phyloP scores from a whole-genome alignment of 2,329 filamentous ascomycete genomes.

The Endoconidiophora laricicola region DNA sequence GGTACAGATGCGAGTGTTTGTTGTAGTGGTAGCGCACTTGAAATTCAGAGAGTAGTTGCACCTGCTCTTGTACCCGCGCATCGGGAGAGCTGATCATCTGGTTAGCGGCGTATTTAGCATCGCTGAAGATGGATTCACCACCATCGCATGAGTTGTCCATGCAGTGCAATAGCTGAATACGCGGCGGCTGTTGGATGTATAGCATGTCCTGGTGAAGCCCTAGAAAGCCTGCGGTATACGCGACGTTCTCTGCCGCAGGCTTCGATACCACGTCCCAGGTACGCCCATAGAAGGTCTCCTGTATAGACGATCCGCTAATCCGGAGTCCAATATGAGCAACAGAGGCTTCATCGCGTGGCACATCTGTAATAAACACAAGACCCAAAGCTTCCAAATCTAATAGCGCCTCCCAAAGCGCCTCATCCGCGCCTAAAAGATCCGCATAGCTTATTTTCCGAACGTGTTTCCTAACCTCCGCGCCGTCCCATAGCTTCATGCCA shows the following conservation, averaged over 20 bases:
- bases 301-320: slow-evolving; percentile 49
- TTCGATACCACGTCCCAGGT: slow-evolving; percentile 83
- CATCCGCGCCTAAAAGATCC: slow-evolving; percentile 48
- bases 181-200: slow-evolving; percentile 65
- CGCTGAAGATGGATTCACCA: slow-evolving; percentile 74
- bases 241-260: slow-evolving; percentile 74
- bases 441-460: slow-evolving; percentile 48
- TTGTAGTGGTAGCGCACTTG: slow-evolving; percentile 51
- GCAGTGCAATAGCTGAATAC: slow-evolving; percentile 79
- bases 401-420: slow-evolving; percentile 43
- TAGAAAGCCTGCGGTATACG: slow-evolving; percentile 68
- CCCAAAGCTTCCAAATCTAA: slow-evolving; percentile 48
- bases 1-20: slow-evolving; percentile 48
- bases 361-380: slow-evolving; percentile 57
- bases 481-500: slow-evolving; percentile 26
- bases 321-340: slow-evolving; percentile 52
- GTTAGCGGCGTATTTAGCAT: slow-evolving; percentile 47
- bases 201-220: slow-evolving; percentile 88
- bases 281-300: slow-evolving; percentile 77
- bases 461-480: slow-evolving; percentile 21
- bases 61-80: slow-evolving; percentile 13
- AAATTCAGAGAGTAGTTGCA: slow-evolving; percentile 25
- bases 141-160: slow-evolving; percentile 63
- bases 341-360: slow-evolving; percentile 49
- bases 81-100: slow-evolving; percentile 19